Evolutionary conservation across 2,329 filamentous ascomycete species (phyloP), one percentile per base, ranked within the genome.

Genomic region (Eurotiales sp.): DNA sequence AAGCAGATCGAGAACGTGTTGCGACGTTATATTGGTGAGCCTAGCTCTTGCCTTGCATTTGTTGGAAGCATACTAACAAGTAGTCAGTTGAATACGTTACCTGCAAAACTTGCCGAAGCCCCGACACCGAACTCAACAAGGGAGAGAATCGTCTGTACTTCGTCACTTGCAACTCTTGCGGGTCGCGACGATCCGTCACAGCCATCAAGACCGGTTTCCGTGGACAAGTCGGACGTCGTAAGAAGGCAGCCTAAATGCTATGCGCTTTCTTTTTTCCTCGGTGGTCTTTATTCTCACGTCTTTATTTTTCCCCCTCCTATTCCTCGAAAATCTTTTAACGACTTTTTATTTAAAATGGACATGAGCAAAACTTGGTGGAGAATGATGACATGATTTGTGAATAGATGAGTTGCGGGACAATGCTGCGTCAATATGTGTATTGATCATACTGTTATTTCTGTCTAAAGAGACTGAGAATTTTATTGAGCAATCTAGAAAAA

Each of bases 191-290:
- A 70, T 90, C 85, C 67, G 92, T 97, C 70, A 90, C 90, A 55
- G 91, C 93, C 61, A 99, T 99, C 87, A 99, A 99, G 86, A 96
- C 90, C 56, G 93, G 93, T 90, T 99, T 99, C 90, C 95, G 91
- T 67, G 93, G 93, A 73, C 93, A 97, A 77, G 88, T 99, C 73
- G 93, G 93, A 72, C 96, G 96, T 87, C 87, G 93, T 82, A 93
- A 85, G 81, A 95, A 95, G 83, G 87, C 90, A 23, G 51, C 30
- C 10, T 54, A 51, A 54, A 34, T 32, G 39, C 36, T 22, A 19
- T 39, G 17, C 50, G 54, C 36, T 40, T 17, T 34, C 44, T 21
- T 23, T 45, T 55, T 30, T 39, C 34, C 36, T 25, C 30, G 23
- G 41, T 10, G 41, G 30, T 23, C 27, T 37, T 40, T 30, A 46